phyloP scores from a whole-genome alignment of 257 asterid species.

The Ehretia macrophylla region DNA sequence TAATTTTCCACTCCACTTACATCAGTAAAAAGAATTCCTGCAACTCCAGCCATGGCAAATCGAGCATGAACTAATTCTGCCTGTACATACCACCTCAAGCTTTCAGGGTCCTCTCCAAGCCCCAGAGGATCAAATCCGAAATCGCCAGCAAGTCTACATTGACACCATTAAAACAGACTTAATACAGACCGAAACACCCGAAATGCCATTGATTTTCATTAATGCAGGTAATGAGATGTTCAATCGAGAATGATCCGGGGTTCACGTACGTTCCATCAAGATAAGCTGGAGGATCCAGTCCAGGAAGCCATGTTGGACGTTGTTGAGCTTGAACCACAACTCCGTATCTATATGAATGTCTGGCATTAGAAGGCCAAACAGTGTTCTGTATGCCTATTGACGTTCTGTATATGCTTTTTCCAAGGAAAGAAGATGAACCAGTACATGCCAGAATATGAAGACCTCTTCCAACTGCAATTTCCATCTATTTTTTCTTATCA shows the following conservation, averaged over 20 bases:
- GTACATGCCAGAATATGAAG: constrained; percentile 43
- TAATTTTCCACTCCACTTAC: constrained; percentile 30
- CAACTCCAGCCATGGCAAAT: constrained; percentile 97
- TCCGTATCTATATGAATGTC: constrained; percentile 16
- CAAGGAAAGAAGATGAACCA: constrained; percentile 30
- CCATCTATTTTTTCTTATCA: constrained; percentile 38
- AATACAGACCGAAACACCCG: neutral
- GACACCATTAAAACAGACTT: neutral
- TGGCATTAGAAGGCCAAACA: constrained; percentile 25
- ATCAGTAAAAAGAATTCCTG: constrained; percentile 77
- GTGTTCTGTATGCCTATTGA: constrained; percentile 24
- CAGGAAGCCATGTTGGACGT: constrained; percentile 95
- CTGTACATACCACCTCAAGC: constrained; percentile 85
- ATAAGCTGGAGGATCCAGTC: constrained; percentile 84
- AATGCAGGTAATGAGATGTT: neutral
- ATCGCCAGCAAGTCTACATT: constrained; percentile 75
- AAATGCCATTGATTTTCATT: neutral
- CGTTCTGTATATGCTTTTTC: constrained; percentile 27
- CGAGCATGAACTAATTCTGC: constrained; percentile 91
- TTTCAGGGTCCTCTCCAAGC: constrained; percentile 87
- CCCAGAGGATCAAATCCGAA: constrained; percentile 90
- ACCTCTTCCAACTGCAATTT: constrained; percentile 42
- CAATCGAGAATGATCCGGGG: no score
- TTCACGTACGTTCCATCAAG: constrained; percentile 78
- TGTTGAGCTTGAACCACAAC: constrained; percentile 50